phyloP scores from a whole-genome alignment of 2,329 filamentous ascomycete genomes.

The Thermothelomyces thermophilus region DNA sequence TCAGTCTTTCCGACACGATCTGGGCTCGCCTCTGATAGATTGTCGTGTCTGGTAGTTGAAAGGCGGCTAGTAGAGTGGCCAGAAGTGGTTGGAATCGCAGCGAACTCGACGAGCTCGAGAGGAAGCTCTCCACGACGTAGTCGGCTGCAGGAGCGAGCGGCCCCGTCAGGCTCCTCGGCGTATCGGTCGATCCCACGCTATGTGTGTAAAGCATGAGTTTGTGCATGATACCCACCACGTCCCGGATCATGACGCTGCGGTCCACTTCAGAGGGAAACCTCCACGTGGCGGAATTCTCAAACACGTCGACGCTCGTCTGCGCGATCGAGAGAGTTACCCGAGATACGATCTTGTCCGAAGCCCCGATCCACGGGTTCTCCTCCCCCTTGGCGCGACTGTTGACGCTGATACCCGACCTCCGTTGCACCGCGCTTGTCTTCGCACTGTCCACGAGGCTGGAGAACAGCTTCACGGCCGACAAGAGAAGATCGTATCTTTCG shows the following conservation, averaged over 20 bases:
- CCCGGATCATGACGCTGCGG: conserved; percentile 60
- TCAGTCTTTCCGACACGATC: conserved; percentile 56
- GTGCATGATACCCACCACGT: conserved; percentile 63
- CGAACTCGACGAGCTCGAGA: conserved; percentile 62
- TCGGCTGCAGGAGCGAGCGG: conserved; percentile 66
- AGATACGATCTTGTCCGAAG: conserved; percentile 70
- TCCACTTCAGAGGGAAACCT: conserved; percentile 65
- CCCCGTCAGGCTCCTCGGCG: conserved; percentile 38
- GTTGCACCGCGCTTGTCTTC: conserved; percentile 59
- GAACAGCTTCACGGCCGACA: conserved; percentile 67
- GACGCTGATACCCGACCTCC: conserved; percentile 51
- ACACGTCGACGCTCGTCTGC: conserved; percentile 70
- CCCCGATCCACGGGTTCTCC: conserved; percentile 57
- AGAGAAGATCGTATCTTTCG: conserved; percentile 70
- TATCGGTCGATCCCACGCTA: conserved; percentile 59
- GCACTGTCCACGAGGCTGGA: conserved; percentile 69
- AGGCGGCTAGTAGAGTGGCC: conserved; percentile 58
- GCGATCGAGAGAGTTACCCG: conserved; percentile 66
- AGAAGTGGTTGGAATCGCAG: conserved; percentile 73
- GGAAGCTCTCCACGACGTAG: conserved; percentile 70
- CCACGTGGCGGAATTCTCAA: conserved; percentile 83
- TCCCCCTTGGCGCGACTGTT: conserved; percentile 39
- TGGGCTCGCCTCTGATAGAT: conserved; percentile 50
- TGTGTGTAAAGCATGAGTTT: conserved; percentile 67
- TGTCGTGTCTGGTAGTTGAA: conserved; percentile 54